Conservation (phyloP, 306 rosid genomes). For the Inga laurina region DNA sequence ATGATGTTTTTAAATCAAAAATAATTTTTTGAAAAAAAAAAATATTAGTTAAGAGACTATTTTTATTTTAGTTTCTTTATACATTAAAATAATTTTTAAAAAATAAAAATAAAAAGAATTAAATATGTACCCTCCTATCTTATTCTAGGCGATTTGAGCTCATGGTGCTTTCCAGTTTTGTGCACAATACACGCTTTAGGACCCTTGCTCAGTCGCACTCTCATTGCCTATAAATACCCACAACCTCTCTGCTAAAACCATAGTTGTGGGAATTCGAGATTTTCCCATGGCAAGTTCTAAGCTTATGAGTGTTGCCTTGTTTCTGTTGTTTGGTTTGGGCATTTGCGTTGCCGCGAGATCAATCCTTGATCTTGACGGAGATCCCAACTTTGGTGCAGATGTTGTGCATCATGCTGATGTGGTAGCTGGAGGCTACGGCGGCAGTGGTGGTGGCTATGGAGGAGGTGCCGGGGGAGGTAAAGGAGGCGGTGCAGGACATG, state of each 20-base stretch:
- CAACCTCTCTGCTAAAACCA: constrained; percentile 19
- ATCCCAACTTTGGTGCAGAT: constrained; percentile 10
- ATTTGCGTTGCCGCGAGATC: constrained; percentile 47
- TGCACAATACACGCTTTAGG: constrained; percentile 25
- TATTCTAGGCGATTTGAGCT: no score
- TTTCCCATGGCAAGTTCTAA: constrained; percentile 42
- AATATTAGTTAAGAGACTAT: no score
- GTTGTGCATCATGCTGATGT: constrained; percentile 9
- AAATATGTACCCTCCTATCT: no score
- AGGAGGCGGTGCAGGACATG: constrained; percentile 39
- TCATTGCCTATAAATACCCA: constrained; percentile 41
- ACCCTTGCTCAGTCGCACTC: not conserved
- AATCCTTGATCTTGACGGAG: constrained; percentile 10
- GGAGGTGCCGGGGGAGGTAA: constrained; percentile 24
- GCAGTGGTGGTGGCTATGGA: constrained; percentile 22
- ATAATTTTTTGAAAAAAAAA: no score
- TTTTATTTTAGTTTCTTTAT: no score
- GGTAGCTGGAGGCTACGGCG: constrained; percentile 30
- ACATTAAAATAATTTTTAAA: no score
- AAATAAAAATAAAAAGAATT: no score
- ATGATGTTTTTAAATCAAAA: no score
- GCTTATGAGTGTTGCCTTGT: constrained; percentile 29
- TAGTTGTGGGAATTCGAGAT: constrained; percentile 7
- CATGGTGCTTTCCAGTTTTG: not conserved
- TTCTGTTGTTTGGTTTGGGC: constrained; percentile 44